These are phyloP conservation scores for Nakazawaea siamensis DNA, from an alignment of 805 yeast species.

Conservation along the genomic window DNA sequence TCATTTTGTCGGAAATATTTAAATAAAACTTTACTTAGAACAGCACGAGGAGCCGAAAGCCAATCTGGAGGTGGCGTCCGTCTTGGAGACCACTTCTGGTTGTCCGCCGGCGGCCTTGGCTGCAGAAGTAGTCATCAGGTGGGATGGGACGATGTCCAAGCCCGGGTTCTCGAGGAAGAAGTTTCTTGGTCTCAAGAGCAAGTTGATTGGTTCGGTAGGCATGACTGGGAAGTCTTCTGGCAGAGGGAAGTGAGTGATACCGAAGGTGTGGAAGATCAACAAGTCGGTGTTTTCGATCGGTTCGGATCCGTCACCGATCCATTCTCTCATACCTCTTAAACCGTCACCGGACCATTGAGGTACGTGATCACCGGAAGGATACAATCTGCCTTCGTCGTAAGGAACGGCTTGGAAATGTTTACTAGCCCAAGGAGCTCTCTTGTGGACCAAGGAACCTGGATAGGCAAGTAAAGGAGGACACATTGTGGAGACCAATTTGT, in stretches of 20 bases:
- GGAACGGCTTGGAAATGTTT: conserved; percentile 62
- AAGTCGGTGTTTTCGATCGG: conserved; percentile 61
- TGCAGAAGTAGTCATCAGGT: conserved; percentile 38
- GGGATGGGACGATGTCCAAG: conserved; percentile 64
- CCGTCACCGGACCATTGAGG: conserved; percentile 72
- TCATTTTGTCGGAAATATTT: conserved; percentile 36
- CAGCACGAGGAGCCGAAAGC: conserved; percentile 35
- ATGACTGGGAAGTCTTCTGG: conserved; percentile 87
- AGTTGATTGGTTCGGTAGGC: conserved; percentile 79
- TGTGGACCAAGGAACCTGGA: conserved; percentile 64
- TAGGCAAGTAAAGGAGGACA: conserved; percentile 68
- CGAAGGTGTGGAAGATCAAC: conserved; percentile 73
- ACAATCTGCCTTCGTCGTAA: conserved; percentile 62
- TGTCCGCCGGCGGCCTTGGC: conserved; percentile 27
- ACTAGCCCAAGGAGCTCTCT: conserved; percentile 80
- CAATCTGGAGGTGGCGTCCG: conserved; percentile 42
- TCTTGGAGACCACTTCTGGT: conserved; percentile 32
- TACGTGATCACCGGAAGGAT: conserved; percentile 77
- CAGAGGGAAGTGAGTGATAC: conserved; percentile 80
- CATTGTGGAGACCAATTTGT: conserved; percentile 70
- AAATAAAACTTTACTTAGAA: conserved; percentile 2
- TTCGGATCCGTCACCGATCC: conserved; percentile 59
- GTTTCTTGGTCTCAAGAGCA: conserved; percentile 71
- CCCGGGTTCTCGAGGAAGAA: conserved; percentile 74
- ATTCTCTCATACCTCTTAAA: conserved; percentile 53